These are phyloP conservation scores for Stagonosporopsis vannaccii DNA, from an alignment of 2,329 filamentous ascomycete species.

Conservation along the genomic window DNA sequence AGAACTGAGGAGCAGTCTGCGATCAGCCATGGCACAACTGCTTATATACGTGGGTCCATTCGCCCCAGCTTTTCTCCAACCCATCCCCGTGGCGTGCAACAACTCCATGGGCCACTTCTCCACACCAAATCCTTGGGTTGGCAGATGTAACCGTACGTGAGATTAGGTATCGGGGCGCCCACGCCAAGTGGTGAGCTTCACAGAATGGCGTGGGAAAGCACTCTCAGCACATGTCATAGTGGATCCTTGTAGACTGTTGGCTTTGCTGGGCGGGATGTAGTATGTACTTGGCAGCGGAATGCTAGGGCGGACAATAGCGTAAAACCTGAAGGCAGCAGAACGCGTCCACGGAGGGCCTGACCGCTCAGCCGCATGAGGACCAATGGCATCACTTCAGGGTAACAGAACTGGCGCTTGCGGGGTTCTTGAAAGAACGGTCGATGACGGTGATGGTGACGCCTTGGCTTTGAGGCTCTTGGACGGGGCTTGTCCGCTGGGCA, in stretches of 20 bases:
- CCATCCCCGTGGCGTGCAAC: constrained; percentile 11
- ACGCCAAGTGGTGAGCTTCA: constrained; percentile 21
- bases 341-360: constrained; percentile 12
- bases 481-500: constrained; percentile 16
- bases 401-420: background rate
- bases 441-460: constrained; percentile 15
- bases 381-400: constrained; percentile 1
- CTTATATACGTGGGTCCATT: constrained; percentile 12
- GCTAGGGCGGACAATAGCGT: constrained; percentile 13
- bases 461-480: constrained; percentile 21
- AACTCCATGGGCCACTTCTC: constrained; percentile 24
- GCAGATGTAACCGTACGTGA: constrained; percentile 36
- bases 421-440: constrained; percentile 12
- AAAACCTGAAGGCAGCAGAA: constrained; percentile 17
- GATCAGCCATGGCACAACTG: constrained; percentile 1
- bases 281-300: constrained; percentile 29
- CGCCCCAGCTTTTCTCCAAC: constrained; percentile 12
- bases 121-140: constrained; percentile 26
- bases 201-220: constrained; percentile 13
- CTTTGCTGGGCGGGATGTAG: constrained; percentile 28
- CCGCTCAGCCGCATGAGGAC: background rate
- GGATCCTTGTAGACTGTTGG: constrained; percentile 26
- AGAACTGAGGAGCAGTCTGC: background rate
- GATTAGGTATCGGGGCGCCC: constrained; percentile 17
- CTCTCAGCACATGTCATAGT: constrained; percentile 40